Evolutionary conservation across 148 eudicot genomes (phyloP), one percentile per base, ranked within the genome.

Genomic region (Spergularia bocconei): DNA sequence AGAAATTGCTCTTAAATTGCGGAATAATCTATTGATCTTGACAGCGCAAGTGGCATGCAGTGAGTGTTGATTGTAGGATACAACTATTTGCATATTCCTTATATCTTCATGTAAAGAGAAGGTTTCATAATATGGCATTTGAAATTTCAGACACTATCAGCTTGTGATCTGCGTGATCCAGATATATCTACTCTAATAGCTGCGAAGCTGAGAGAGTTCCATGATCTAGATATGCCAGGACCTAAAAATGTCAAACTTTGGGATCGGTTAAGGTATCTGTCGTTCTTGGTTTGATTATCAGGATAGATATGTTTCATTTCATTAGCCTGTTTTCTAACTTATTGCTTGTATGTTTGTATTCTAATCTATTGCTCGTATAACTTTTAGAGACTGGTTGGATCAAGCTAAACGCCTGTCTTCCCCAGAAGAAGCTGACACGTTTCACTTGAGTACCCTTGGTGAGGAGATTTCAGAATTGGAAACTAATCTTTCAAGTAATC

Each of bases 201-300:
- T 54, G 73, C 91, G 73, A 93, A 93, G 81, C 69, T 91, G 88
- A 91, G 76, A 85, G 98, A 93, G 81, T 91, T 91, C 75, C 94
- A 93, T 81, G 78, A 81, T 56, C 89, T 93, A 75, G 85, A 87
- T 69, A 89, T 93, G 97, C 98, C 98, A 66, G 98, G 98, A 69
- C 69, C 91, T 19, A 90, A 85, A 85, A 77, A 64, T 63, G 79
- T 84, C 64, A 74, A 80, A 29, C 81, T 93, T 57, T 93, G 97
- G 98, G 86, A 85, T 53, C 87, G 97, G 78, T 75, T 91, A 84
- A 83, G 91, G 97, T 90, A 91, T 66, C 63, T 23, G 17, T 62
- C 61, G 57, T 70, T 70, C 47, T 57, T 67, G 12, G n/a, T 33
- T 13, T 21, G 50, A 11, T 51, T 47, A 11, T 33, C 14, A 39